These are phyloP conservation scores for Exophiala mesophila DNA, from an alignment of 2,329 filamentous ascomycete species.

Conservation along the genomic window DNA sequence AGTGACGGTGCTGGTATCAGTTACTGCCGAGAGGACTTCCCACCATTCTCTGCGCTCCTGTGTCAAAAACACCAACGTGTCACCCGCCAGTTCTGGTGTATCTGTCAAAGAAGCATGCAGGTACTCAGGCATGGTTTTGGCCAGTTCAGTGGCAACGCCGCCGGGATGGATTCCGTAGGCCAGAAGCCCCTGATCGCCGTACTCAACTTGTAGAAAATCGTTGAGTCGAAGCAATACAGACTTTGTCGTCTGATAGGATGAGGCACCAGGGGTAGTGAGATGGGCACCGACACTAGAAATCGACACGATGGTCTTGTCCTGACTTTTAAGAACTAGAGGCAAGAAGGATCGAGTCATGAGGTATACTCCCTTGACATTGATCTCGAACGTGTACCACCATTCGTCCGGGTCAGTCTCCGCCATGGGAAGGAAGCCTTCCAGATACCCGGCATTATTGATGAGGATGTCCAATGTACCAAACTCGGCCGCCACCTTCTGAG, in stretches of 20 bases:
- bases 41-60: slow-evolving; percentile 24
- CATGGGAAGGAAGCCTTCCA: slow-evolving; percentile 23
- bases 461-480: slow-evolving; percentile 29
- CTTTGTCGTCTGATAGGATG: slow-evolving; percentile 46
- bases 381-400: slow-evolving; percentile 46
- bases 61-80: slow-evolving; percentile 29
- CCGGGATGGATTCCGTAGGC: slow-evolving; percentile 22
- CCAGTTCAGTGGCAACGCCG: slow-evolving; percentile 18
- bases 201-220: slow-evolving; percentile 44
- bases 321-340: slow-evolving; percentile 31
- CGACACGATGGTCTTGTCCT: slow-evolving; percentile 32
- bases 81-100: slow-evolving; percentile 25
- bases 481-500: slow-evolving; percentile 28
- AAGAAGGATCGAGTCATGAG: slow-evolving; percentile 25
- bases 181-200: slow-evolving; percentile 31
- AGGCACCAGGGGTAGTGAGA: slow-evolving; percentile 31
- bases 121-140: slow-evolving; percentile 7
- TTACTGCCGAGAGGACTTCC: too few relatives aligned
- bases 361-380: slow-evolving; percentile 47
- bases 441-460: slow-evolving; percentile 25
- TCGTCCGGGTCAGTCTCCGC: slow-evolving; percentile 31
- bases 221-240: slow-evolving; percentile 42
- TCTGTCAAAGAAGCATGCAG: slow-evolving; percentile 14
- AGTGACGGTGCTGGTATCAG: too few relatives aligned
- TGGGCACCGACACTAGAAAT: slow-evolving; percentile 40